Conservation (phyloP, 192 early-diverging fungal species). For the Gamsiella multidivaricata region DNA sequence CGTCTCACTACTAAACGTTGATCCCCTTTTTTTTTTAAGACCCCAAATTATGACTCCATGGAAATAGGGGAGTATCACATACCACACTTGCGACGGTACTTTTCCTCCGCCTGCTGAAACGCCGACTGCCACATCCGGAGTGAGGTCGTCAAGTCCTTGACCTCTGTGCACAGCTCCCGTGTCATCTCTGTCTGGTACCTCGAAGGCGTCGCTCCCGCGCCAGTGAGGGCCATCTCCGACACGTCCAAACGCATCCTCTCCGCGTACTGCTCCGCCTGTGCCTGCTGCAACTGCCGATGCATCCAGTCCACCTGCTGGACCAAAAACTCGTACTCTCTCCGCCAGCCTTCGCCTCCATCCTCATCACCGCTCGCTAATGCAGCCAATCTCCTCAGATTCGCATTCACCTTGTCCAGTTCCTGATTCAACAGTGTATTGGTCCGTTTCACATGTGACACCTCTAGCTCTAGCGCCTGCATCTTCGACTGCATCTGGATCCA, state of each 20-base stretch:
- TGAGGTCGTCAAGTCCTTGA: slow-evolving; percentile 29
- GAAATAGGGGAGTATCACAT: neutral
- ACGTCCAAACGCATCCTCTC: neutral
- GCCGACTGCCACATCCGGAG: slow-evolving; percentile 40
- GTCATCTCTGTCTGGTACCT: slow-evolving; percentile 28
- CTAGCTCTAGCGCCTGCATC: slow-evolving; percentile 28
- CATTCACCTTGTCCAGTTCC: slow-evolving; percentile 33
- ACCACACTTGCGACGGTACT: slow-evolving; percentile 49
- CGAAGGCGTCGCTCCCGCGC: neutral
- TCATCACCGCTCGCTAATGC: neutral
- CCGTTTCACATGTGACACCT: slow-evolving; percentile 27
- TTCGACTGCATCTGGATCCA: slow-evolving; percentile 44
- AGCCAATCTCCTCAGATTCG: slow-evolving; percentile 8
- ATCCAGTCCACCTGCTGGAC: slow-evolving; percentile 45
- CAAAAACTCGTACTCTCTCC: slow-evolving; percentile 45
- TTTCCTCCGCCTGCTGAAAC: slow-evolving; percentile 29
- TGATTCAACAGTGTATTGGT: slow-evolving; percentile 42
- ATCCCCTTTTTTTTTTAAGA: too few species aligned
- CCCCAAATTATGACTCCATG: too few species aligned
- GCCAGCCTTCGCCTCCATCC: slow-evolving; percentile 16
- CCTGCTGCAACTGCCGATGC: slow-evolving; percentile 41
- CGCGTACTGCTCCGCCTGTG: slow-evolving; percentile 16
- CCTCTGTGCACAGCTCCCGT: slow-evolving; percentile 26
- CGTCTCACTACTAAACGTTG: too few species aligned
- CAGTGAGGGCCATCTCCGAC: neutral